These are phyloP conservation scores for Aspergillus olivimuriae DNA, from an alignment of 495 filamentous ascomycete genomes.

Conservation along the genomic window DNA sequence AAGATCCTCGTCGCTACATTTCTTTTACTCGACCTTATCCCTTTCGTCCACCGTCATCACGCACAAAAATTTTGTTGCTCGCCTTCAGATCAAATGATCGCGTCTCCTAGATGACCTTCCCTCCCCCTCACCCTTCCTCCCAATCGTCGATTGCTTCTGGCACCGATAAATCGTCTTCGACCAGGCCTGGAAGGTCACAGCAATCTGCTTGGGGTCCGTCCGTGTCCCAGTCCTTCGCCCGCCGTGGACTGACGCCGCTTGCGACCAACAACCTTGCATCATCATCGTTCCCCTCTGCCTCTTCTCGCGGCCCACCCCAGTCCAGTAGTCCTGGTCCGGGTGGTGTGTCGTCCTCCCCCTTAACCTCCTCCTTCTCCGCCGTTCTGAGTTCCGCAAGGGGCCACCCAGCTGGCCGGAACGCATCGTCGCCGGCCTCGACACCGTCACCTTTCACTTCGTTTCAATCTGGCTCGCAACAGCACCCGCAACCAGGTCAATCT, in stretches of 20 bases:
- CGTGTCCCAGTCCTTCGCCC: conserved; percentile 50
- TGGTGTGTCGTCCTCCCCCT: conserved; percentile 44
- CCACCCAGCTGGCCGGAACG: conserved; percentile 43
- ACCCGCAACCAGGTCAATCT: conserved; percentile 39
- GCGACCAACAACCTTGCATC: conserved; percentile 49
- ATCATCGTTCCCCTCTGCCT: conserved; percentile 34
- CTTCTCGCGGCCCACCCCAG: conserved; percentile 34
- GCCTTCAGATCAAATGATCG: conserved; percentile 50
- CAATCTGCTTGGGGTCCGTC: conserved; percentile 57
- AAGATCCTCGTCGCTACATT: conserved; percentile 2
- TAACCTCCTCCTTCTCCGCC: conserved; percentile 49
- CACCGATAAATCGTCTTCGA: conserved; percentile 50
- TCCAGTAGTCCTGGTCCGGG: conserved; percentile 41
- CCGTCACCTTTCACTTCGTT: conserved; percentile 48
- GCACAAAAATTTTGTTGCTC: conserved; percentile 36
- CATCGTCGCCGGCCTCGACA: conserved; percentile 41
- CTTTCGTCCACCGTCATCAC: conserved; percentile 19
- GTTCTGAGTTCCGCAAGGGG: conserved; percentile 46
- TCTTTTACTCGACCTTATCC: conserved; percentile 1
- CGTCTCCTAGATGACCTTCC: conserved; percentile 61
- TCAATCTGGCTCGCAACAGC: conserved; percentile 56
- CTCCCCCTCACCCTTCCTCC: conserved; percentile 54
- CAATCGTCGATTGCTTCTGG: conserved; percentile 57
- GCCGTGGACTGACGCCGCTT: conserved; percentile 58
- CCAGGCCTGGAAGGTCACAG: conserved; percentile 48